Percentiles rank a stretch among this genome's conserved stretches.
phyloP scores from a whole-genome alignment of 2,329 filamentous ascomycete genomes.

The Apiospora pterosperma region DNA sequence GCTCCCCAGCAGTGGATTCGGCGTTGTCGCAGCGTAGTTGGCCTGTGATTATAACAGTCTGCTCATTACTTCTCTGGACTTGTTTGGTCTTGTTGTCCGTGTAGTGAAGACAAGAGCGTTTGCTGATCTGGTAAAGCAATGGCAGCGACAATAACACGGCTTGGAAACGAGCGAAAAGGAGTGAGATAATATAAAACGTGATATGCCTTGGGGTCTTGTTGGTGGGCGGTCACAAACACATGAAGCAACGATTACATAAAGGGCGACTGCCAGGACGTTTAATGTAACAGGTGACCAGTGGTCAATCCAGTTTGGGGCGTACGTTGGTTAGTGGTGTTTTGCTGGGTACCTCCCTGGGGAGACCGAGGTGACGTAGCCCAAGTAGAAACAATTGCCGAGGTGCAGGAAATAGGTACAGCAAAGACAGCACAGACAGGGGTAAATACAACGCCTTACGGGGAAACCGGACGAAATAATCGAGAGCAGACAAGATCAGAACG shows the following conservation, averaged over 20 bases:
- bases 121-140: background rate
- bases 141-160: background rate
- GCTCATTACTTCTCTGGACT: background rate
- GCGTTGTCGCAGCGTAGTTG: background rate
- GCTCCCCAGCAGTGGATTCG: background rate
- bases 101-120: background rate
- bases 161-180: background rate
- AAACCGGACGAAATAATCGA: background rate
- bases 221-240: background rate
- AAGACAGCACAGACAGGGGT: background rate
- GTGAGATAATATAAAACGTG: background rate
- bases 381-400: conserved; percentile 4
- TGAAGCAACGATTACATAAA: background rate
- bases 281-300: background rate
- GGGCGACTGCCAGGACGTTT: background rate
- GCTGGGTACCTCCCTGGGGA: background rate
- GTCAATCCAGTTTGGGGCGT: background rate
- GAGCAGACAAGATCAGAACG: background rate
- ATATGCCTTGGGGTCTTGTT: background rate
- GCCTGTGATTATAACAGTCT: background rate
- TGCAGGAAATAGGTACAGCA: background rate
- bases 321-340: background rate
- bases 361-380: conserved; percentile 1
- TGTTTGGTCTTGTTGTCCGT: background rate
- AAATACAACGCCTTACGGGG: background rate